Conservation (phyloP, 2,329 filamentous ascomycete genomes). For the Alternaria metachromatica region DNA sequence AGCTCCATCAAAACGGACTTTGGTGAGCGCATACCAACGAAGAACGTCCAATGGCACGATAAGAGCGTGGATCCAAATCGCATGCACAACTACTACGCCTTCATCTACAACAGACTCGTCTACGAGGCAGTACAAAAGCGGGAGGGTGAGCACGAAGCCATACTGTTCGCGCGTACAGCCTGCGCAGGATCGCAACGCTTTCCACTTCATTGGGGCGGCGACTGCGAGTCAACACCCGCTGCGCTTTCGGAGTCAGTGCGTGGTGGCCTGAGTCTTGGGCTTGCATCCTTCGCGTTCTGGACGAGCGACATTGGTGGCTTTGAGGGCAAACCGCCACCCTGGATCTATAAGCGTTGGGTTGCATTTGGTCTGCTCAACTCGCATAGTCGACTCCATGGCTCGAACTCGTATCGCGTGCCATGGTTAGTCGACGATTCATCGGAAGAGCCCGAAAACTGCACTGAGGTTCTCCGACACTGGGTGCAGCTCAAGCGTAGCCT, state of each 20-base stretch:
- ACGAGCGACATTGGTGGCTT: conserved; percentile 75
- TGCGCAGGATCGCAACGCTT: conserved; percentile 73
- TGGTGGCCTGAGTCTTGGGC: conserved; percentile 68
- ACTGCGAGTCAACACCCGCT: conserved; percentile 76
- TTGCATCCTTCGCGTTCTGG: conserved; percentile 73
- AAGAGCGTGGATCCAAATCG: conserved; percentile 63
- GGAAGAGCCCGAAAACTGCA: conserved; percentile 55
- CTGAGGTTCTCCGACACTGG: conserved; percentile 62
- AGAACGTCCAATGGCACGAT: conserved; percentile 71
- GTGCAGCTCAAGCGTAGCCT: conserved; percentile 62
- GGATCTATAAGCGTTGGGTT: conserved; percentile 80
- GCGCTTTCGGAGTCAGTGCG: conserved; percentile 75
- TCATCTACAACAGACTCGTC: conserved; percentile 73
- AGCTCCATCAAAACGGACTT: conserved; percentile 80
- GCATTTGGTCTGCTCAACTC: conserved; percentile 75
- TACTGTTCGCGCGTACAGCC: conserved; percentile 72
- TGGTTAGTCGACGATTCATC: conserved; percentile 73
- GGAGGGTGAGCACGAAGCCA: conserved; percentile 60
- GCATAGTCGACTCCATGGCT: conserved; percentile 74
- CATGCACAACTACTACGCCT: conserved; percentile 83
- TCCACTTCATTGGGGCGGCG: conserved; percentile 71
- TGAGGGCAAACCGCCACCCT: conserved; percentile 70
- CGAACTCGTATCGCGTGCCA: conserved; percentile 74
- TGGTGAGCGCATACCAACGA: conserved; percentile 72
- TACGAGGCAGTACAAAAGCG: conserved; percentile 68